phyloP scores from a whole-genome alignment of 306 rosid genomes.

The Macrotyloma uniflorum region DNA sequence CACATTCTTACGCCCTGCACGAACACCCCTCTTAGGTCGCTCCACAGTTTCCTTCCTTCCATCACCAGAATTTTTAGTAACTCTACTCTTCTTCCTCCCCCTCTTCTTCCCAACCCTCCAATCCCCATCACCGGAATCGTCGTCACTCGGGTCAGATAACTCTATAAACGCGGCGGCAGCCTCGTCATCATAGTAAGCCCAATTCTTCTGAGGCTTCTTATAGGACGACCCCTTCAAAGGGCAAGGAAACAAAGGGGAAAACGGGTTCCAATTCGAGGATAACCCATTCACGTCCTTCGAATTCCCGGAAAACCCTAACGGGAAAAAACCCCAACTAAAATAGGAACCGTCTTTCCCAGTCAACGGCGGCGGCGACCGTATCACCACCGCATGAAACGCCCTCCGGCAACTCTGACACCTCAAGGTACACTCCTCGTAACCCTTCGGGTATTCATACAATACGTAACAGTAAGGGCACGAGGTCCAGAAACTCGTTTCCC shows the following conservation, averaged over 20 bases:
- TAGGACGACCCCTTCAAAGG: constrained; percentile 50
- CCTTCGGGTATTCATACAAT: constrained; percentile 75
- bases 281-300: constrained; percentile 44
- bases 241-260: constrained; percentile 71
- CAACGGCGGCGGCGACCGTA: constrained; percentile 73
- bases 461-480: constrained; percentile 91
- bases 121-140: constrained; percentile 79
- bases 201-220: constrained; percentile 33
- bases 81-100: constrained; percentile 49
- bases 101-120: constrained; percentile 51
- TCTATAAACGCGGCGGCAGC: constrained; percentile 59
- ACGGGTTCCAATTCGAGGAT: constrained; percentile 70
- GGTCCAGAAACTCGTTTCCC: constrained; percentile 74
- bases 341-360: constrained; percentile 51
- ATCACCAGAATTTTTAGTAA: constrained; percentile 26
- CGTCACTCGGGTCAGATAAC: constrained; percentile 66
- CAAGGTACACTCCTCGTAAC: constrained; percentile 79
- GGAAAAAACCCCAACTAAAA: constrained; percentile 87
- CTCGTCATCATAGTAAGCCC: constrained; percentile 60
- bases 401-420: constrained; percentile 82
- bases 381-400: constrained; percentile 74
- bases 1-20: constrained; percentile 38
- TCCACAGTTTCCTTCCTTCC: constrained; percentile 37
- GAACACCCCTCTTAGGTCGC: constrained; percentile 55
- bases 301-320: constrained; percentile 62